phyloP scores from a whole-genome alignment of 352 stramenopile genomes.

The Globisporangium paroecandrum region DNA sequence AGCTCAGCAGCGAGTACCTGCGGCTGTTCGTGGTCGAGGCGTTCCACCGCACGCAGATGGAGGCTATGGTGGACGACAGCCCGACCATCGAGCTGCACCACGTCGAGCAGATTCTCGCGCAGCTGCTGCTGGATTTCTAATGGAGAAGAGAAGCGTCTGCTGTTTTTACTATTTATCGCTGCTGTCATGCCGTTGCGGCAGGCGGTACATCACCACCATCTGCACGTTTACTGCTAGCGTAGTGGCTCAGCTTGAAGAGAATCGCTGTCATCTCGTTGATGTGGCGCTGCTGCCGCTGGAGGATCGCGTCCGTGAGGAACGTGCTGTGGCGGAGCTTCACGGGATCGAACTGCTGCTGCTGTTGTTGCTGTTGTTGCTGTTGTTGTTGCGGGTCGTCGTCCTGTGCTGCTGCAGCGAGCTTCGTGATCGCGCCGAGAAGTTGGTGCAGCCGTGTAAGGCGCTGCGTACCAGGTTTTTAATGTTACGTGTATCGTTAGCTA shows the following conservation, averaged over 20 bases:
- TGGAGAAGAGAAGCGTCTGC: neutral
- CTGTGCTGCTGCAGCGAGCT: constrained; percentile 35
- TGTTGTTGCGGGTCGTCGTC: neutral
- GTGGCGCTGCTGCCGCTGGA: constrained; percentile 36
- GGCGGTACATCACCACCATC: neutral
- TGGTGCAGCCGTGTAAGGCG: constrained; percentile 56
- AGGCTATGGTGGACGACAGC: constrained; percentile 85
- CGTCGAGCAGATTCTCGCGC: constrained; percentile 76
- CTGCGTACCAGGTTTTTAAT: constrained; percentile 20
- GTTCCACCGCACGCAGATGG: constrained; percentile 75
- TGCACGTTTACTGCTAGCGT: neutral
- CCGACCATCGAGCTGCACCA: constrained; percentile 66
- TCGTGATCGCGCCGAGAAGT: constrained; percentile 53
- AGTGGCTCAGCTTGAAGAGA: constrained; percentile 15
- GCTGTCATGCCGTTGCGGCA: constrained; percentile 1
- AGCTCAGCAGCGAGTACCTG: constrained; percentile 71
- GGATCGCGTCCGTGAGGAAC: constrained; percentile 44
- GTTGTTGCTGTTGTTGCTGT: neutral
- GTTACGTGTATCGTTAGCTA: neutral
- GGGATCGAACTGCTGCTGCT: constrained; percentile 24
- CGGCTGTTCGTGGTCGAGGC: constrained; percentile 76
- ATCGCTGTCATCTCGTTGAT: constrained; percentile 25
- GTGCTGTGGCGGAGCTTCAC: constrained; percentile 44
- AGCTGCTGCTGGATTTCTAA: constrained; percentile 81
- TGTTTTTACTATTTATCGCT: neutral